These are phyloP conservation scores for Phylloporus sp. DNA, from an alignment of 1,284 basidiomycete species.

Conservation along the genomic window DNA sequence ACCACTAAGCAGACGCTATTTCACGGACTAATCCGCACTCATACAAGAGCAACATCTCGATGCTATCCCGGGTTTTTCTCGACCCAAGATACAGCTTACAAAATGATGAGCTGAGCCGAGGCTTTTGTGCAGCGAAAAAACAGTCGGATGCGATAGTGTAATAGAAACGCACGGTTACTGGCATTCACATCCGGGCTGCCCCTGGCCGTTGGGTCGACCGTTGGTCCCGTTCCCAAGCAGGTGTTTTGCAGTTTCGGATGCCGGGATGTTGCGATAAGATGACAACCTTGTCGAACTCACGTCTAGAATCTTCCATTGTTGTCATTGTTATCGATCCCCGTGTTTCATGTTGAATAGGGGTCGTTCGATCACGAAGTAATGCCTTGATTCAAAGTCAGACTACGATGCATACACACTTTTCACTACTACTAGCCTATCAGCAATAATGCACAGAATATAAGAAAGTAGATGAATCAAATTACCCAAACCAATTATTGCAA, in stretches of 20 bases:
- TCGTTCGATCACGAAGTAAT: not conserved
- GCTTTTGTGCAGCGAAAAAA: no score
- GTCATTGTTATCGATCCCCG: not conserved
- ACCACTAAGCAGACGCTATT: no score
- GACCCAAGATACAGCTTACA: no score
- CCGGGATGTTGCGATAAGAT: not conserved
- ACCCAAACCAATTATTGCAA: not conserved
- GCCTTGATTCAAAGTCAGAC: not conserved
- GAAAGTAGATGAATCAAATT: not conserved
- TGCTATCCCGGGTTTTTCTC: no score
- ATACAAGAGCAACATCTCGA: no score
- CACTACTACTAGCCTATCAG: not conserved
- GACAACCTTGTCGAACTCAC: not conserved
- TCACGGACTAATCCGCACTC: no score
- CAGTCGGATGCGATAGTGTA: no score
- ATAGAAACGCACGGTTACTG: no score
- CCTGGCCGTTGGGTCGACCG: not conserved
- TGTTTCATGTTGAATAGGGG: not conserved
- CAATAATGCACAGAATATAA: not conserved
- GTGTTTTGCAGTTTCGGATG: not conserved
- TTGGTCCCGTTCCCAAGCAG: not conserved
- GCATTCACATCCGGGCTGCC: no score
- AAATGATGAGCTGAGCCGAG: no score
- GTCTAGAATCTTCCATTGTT: not conserved
- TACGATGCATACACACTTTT: not conserved